Conservation (phyloP, 257 asterid species). For the Craterostigma plantagineum region DNA sequence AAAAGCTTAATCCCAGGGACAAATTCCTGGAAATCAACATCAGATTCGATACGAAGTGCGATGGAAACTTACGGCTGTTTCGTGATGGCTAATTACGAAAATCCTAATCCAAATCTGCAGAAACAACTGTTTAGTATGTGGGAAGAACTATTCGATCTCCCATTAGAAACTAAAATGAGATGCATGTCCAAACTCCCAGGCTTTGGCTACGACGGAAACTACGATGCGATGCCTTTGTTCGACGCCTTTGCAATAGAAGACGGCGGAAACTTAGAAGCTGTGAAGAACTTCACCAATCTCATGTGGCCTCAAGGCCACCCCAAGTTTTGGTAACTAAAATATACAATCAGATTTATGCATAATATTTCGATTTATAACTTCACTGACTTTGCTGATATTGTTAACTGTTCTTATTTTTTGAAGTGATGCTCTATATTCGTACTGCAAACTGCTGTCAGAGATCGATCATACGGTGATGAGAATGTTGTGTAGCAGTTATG, state of each 20-base stretch:
- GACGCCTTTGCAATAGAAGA: slow-evolving; percentile 25
- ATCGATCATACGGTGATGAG: slow-evolving; percentile 12
- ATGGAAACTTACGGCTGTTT: slow-evolving; percentile 1
- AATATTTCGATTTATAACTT: too few relatives aligned
- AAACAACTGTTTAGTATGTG: background rate
- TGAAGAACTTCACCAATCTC: slow-evolving; percentile 11
- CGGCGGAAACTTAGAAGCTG: slow-evolving; percentile 8
- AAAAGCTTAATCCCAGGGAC: background rate
- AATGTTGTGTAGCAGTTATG: slow-evolving; percentile 27
- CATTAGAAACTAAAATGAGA: slow-evolving; percentile 14
- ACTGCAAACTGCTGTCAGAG: slow-evolving; percentile 12
- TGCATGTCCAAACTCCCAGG: slow-evolving; percentile 11
- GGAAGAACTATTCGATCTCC: slow-evolving; percentile 5
- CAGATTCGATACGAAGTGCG: background rate
- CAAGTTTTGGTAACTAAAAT: slow-evolving; percentile 15
- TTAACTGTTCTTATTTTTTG: too few relatives aligned
- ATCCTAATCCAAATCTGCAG: background rate
- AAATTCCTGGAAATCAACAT: background rate
- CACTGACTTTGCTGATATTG: too few relatives aligned
- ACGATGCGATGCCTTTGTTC: slow-evolving; percentile 16
- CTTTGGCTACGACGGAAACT: slow-evolving; percentile 21
- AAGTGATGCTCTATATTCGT: slow-evolving; percentile 19
- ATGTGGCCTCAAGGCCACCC: slow-evolving; percentile 23
- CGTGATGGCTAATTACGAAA: background rate
- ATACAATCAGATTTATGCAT: too few relatives aligned